Evolutionary conservation across 1,284 basidiomycete species (phyloP), one percentile per base, ranked within the genome.

Genomic region (Singerocomus inundabilis): DNA sequence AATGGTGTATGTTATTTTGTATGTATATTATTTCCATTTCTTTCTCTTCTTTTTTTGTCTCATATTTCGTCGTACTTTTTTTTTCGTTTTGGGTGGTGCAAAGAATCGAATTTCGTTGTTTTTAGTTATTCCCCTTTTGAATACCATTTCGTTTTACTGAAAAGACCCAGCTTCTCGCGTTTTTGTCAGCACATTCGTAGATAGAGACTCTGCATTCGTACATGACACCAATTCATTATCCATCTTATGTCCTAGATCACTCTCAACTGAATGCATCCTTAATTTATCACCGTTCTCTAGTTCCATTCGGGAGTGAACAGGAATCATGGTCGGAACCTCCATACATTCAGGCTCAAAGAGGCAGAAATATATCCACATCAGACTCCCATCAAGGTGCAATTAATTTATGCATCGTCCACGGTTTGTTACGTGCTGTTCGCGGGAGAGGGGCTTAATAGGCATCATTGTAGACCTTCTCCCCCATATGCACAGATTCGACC

Each of bases 1-100:
- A 56, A 44, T 21, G 44, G 24, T 68, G 66, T 64, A 64, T 64
- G 39, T 64, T 64, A 64, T 64, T 66, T 18, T 63, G 66, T 64
- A 64, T 64, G 63, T 67, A 67, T 67, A 64, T 53, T 42, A 9
- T 46, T 55, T 43, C 5, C 12, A 31, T 41, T 48, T 21, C 15
- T 28, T 21, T 24, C 26, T 15, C 34, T 31, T 44, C 6, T 35
- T 48, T 37, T 34, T 16, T 29, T 16, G 25, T 49, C 40, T 11
- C 18, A 46, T 30, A 47, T 57, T 44, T 21, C 21, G 21, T 5
- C 21, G 51, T 61, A 30, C 9, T 16, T 36, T 33, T 30, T 15
- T 51, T 57, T 44, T 21, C 21, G 21, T 5, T 16, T 39, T 13
- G 41, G 37, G 29, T 40, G 40, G 47, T 24, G 26, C 10, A 11